phyloP scores from a whole-genome alignment of 306 rosid genomes.

The Hippophae tibetana region DNA sequence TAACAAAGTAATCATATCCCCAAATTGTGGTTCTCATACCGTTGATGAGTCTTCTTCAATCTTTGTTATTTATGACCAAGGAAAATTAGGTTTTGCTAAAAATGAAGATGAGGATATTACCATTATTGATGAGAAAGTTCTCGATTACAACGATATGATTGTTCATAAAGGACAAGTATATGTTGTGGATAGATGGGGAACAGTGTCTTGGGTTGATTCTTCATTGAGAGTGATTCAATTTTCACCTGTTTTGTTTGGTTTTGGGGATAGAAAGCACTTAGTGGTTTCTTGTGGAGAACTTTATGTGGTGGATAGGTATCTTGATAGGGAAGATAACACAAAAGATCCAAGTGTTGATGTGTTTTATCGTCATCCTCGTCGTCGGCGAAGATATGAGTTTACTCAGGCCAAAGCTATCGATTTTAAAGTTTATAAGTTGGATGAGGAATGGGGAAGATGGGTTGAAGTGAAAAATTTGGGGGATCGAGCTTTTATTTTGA shows the following conservation, averaged over 20 bases:
- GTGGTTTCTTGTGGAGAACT: slow-evolving; percentile 31
- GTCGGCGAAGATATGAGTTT: neutral
- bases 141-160: slow-evolving; percentile 21
- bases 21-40: neutral
- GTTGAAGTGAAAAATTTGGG: slow-evolving; percentile 14
- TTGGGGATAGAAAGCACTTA: slow-evolving; percentile 21
- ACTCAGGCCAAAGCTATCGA: neutral
- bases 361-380: neutral
- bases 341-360: too few species aligned
- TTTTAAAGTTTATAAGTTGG: slow-evolving; percentile 28
- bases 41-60: neutral
- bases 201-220: slow-evolving; percentile 23
- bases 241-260: slow-evolving; percentile 17
- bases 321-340: neutral
- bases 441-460: slow-evolving; percentile 32
- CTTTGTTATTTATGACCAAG: slow-evolving; percentile 12
- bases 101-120: slow-evolving; percentile 12
- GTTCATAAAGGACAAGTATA: slow-evolving; percentile 23
- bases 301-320: slow-evolving; percentile 26
- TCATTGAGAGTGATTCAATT: slow-evolving; percentile 20
- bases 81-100: slow-evolving; percentile 7
- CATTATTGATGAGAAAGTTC: slow-evolving; percentile 8
- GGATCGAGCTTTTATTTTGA: slow-evolving; percentile 7
- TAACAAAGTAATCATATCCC: neutral
- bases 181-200: slow-evolving; percentile 29